phyloP scores from a whole-genome alignment of 345 rosid species.

The Toxicodendron radicans region DNA sequence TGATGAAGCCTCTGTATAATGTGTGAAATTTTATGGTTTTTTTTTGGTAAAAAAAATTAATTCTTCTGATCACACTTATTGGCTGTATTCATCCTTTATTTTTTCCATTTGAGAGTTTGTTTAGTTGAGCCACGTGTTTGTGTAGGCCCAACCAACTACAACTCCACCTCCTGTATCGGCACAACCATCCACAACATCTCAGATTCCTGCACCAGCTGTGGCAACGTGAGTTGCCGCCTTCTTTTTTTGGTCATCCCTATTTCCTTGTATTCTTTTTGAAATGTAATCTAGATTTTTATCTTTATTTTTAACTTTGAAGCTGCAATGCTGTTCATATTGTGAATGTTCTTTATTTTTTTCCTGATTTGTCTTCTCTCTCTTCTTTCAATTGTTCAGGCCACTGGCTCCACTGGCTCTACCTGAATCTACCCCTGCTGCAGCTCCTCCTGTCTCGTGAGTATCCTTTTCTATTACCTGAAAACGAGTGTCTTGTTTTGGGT shows the following conservation, averaged over 20 bases:
- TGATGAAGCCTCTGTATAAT: background rate
- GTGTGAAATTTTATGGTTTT: background rate
- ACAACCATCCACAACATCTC: slow-evolving; percentile 41
- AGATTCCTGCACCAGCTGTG: slow-evolving; percentile 40
- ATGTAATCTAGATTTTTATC: too few relatives aligned
- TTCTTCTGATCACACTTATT: background rate
- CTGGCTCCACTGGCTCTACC: slow-evolving; percentile 22
- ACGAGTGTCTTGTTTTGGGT: background rate
- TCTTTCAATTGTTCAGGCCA: slow-evolving; percentile 22
- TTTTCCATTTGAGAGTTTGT: slow-evolving; percentile 5
- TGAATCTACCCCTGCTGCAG: slow-evolving; percentile 21
- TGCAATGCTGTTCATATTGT: background rate
- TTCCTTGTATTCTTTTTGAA: background rate
- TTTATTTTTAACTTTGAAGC: background rate
- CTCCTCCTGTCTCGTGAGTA: slow-evolving; percentile 26
- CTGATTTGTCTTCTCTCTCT: background rate
- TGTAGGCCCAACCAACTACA: slow-evolving; percentile 56
- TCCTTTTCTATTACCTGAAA: slow-evolving; percentile 13
- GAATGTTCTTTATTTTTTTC: background rate
- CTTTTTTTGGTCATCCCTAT: too few relatives aligned
- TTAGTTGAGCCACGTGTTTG: slow-evolving; percentile 10
- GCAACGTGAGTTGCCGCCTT: slow-evolving; percentile 41
- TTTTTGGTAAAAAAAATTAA: too few relatives aligned
- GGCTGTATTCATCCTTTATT: background rate
- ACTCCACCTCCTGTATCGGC: slow-evolving; percentile 33